Evolutionary conservation across 2,329 filamentous ascomycete species (phyloP).

Genomic region (Calonectria pseudoreteaudii): DNA sequence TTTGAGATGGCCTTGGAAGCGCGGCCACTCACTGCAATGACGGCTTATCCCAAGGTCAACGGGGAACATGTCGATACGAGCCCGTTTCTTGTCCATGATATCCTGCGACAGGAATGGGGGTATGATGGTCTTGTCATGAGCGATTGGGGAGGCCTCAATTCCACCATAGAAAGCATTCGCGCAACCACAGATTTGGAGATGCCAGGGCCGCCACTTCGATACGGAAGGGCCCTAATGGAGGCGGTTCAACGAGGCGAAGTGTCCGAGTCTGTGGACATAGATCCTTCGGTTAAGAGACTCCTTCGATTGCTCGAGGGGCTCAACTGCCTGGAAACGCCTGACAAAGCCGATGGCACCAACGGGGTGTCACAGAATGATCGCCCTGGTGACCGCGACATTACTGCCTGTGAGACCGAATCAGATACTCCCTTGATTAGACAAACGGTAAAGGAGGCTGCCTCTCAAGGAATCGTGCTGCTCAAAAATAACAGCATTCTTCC

Average conservation of each 20-base stretch:
- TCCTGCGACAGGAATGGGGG: conserved; percentile 46
- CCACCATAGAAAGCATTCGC: conserved; percentile 40
- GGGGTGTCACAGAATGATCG: not conserved
- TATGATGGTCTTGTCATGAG: conserved; percentile 49
- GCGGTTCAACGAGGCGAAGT: not conserved
- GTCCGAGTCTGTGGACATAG: not conserved
- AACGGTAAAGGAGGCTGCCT: conserved; percentile 21
- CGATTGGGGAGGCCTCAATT: conserved; percentile 48
- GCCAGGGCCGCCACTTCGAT: conserved; percentile 14
- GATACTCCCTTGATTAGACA: not conserved
- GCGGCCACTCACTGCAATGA: conserved; percentile 64
- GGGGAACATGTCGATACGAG: not conserved
- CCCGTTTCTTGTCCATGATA: conserved; percentile 13
- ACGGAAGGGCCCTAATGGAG: not conserved
- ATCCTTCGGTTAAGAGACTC: not conserved
- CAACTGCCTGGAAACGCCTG: not conserved
- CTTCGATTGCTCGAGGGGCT: not conserved
- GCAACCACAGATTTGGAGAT: conserved; percentile 36
- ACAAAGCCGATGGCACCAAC: not conserved
- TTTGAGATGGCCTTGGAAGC: conserved; percentile 59
- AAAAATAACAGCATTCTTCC: conserved; percentile 72
- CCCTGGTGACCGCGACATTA: not conserved
- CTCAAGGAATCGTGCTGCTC: conserved; percentile 62
- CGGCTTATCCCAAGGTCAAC: not conserved
- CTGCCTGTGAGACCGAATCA: not conserved